Evolutionary conservation across 1,139 yeast genomes (phyloP), one percentile per base, ranked within the genome.

Genomic region (Wickerhamomyces sp.): DNA sequence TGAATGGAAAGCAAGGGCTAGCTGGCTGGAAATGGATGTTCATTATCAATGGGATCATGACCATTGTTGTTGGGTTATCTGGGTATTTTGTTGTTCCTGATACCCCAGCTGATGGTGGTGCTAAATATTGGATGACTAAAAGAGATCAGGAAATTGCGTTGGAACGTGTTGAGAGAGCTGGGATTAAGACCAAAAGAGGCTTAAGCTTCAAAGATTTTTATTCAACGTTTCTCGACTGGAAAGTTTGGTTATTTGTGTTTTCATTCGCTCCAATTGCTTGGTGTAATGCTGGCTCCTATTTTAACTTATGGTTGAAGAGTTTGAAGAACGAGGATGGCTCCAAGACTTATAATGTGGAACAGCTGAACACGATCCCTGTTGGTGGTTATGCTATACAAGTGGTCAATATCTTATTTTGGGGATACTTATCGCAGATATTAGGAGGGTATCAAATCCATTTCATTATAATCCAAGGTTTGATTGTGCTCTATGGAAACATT

Each of bases 11-110:
- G 10, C 63, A 61, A 31, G 88, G 88, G 2, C 58, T 76, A 30
- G 72, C 70, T 7, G 79, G 88, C 24, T 84, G 94, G 92, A 74
- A 81, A 59, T 84, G 92, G 92, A 74, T 82, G 60, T 84, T 81
- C 54, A 74, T 84, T 39, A 70, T 84, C 39, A 88, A 83, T 58
- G 87, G 88, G 24, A 62, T 80, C 31, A 67, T 80, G 36, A 78
- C 88, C 1, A 49, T 81, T 76, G 63, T 61, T 12, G 60, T 65
- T 21, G 61, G 64, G 10, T 18, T 61, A 13, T 49, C 47, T 36
- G 68, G 70, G 3, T 49, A 52, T 28, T 44, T 56, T 36, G 44
- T 49, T 16, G n/a, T 58, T 29, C 62, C 60, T 31, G 59, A 48
- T 42, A 64, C 74, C 7, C 83, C 84, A 25, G 70, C 72, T 4